Percentiles rank a stretch among this genome's conserved stretches.
phyloP scores from a whole-genome alignment of 2,329 filamentous ascomycete species.

The Paracoccidioides lutzii region DNA sequence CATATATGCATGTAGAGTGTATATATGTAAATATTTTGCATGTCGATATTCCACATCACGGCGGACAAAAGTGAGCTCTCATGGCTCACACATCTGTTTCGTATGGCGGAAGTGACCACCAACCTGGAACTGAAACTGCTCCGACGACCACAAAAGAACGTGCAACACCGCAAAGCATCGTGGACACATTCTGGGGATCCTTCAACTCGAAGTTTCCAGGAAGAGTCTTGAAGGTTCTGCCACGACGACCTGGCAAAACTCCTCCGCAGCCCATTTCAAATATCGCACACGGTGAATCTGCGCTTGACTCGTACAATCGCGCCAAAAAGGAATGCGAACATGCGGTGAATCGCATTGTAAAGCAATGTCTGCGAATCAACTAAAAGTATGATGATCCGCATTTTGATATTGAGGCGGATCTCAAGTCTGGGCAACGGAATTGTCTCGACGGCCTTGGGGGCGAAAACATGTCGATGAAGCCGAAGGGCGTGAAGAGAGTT shows the following conservation, averaged over 20 bases:
- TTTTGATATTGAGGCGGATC: conserved; percentile 70
- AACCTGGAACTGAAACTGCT: too few species aligned
- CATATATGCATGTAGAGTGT: too few species aligned
- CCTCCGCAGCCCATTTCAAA: conserved; percentile 47
- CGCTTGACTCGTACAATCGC: conserved; percentile 57
- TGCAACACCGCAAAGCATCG: conserved; percentile 50
- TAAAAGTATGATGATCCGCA: conserved; percentile 78
- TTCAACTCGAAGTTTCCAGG: conserved; percentile 59
- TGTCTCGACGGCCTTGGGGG: conserved; percentile 38
- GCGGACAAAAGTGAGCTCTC: background rate
- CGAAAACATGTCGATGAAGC: conserved; percentile 33
- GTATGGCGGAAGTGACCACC: background rate
- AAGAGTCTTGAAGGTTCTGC: conserved; percentile 59
- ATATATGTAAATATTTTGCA: too few species aligned
- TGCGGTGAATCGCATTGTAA: conserved; percentile 45
- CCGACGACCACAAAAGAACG: conserved; percentile 9
- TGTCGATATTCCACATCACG: background rate
- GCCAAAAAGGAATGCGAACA: conserved; percentile 55
- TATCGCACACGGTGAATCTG: conserved; percentile 43
- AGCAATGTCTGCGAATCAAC: conserved; percentile 60
- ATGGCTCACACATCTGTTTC: background rate
- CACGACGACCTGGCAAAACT: conserved; percentile 42
- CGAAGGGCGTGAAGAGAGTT: conserved; percentile 64
- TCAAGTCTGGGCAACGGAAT: conserved; percentile 45
- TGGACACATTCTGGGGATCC: conserved; percentile 61